A percentile compares a stretch with the other conserved stretches of the same genome.
phyloP scores from a whole-genome alignment of 495 filamentous ascomycete species.

The Aspergillus haitiensis region DNA sequence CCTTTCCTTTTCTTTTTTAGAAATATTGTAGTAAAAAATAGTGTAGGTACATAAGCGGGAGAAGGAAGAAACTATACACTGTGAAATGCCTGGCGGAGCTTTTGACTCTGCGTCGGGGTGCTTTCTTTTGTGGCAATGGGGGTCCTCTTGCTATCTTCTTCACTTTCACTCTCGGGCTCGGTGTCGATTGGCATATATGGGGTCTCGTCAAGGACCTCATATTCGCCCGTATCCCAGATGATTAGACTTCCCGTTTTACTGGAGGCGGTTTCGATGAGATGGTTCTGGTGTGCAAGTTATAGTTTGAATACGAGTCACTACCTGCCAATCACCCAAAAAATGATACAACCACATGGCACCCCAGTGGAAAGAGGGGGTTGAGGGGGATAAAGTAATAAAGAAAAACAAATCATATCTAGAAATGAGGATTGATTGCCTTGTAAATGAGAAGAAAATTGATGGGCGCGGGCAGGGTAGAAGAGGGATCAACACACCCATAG shows the following conservation, averaged over 20 bases:
- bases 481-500: conserved; percentile 53
- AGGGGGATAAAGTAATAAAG: background rate
- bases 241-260: conserved; percentile 60
- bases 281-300: conserved; percentile 46
- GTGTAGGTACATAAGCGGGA: background rate
- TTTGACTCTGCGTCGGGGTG: conserved; percentile 39
- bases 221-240: conserved; percentile 72
- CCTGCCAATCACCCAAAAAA: no score
- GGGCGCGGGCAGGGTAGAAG: no score
- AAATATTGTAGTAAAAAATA: background rate
- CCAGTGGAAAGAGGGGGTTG: background rate
- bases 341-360: no score
- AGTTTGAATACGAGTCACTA: no score
- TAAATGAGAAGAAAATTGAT: no score
- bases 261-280: conserved; percentile 66
- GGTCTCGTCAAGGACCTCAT: conserved; percentile 57
- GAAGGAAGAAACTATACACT: conserved; percentile 30
- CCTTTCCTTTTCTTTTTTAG: background rate
- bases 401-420: no score
- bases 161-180: conserved; percentile 16
- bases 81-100: conserved; percentile 55
- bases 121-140: conserved; percentile 25
- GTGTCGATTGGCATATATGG: background rate
- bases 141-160: conserved; percentile 1
- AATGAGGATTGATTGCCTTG: no score